These are phyloP conservation scores for Coniferiporia weirii DNA, from an alignment of 1,284 basidiomycete genomes.

Conservation along the genomic window DNA sequence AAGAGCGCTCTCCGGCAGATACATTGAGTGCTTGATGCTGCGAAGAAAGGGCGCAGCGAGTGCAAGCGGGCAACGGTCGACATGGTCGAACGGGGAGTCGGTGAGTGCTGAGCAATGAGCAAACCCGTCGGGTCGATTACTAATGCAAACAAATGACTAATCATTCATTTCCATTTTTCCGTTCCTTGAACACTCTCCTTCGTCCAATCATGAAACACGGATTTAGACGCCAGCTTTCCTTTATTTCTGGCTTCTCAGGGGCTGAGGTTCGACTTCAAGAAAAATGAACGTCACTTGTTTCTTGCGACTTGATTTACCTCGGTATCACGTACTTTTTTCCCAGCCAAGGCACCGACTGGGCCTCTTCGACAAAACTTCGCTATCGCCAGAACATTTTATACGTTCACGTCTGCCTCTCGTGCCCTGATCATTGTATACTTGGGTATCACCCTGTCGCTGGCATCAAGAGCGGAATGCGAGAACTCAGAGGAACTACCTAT, in stretches of 20 bases:
- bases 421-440: neutral
- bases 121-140: neutral
- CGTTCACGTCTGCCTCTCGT: neutral
- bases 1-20: neutral
- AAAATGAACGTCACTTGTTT: neutral
- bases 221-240: too few species aligned
- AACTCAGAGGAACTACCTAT: neutral
- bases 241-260: too few species aligned
- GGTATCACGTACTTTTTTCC: neutral
- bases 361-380: constrained; percentile 6
- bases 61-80: constrained; percentile 8
- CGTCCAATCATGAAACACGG: too few species aligned
- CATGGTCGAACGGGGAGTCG: neutral
- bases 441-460: neutral
- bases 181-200: too few species aligned
- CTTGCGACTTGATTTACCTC: neutral
- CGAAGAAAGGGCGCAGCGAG: neutral
- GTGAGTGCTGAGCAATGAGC: neutral
- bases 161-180: too few species aligned
- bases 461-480: neutral
- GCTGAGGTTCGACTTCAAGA: neutral
- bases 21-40: neutral
- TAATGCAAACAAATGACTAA: neutral
- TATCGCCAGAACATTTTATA: neutral
- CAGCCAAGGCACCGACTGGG: neutral